Conservation (phyloP, 2,329 filamentous ascomycete species). For the Trichophyton equinum region DNA sequence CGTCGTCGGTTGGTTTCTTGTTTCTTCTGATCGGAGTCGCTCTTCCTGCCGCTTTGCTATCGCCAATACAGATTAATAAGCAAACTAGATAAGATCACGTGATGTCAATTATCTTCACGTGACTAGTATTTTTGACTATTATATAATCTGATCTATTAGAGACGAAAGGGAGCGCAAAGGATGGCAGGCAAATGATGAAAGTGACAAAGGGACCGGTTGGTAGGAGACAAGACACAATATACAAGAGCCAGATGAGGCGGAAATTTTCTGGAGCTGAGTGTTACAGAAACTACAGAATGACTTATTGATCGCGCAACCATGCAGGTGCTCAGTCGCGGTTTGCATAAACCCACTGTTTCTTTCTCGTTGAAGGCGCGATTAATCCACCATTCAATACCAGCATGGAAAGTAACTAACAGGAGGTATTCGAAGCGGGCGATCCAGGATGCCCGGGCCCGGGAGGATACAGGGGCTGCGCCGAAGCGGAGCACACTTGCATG, state of each 20-base stretch:
- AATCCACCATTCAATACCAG: background rate
- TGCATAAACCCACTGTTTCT: background rate
- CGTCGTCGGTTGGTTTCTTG: too few species aligned
- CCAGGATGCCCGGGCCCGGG: background rate
- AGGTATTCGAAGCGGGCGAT: constrained; percentile 1
- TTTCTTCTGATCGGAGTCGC: too few species aligned
- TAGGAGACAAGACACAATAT: background rate
- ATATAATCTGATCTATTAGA: background rate
- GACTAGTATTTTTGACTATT: background rate
- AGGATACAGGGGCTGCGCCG: background rate
- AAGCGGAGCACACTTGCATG: background rate
- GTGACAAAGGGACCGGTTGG: background rate
- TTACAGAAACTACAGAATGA: background rate
- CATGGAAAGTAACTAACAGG: background rate
- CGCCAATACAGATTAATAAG: background rate
- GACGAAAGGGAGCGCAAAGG: background rate
- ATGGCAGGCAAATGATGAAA: background rate
- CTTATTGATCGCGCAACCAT: background rate
- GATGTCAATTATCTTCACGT: background rate
- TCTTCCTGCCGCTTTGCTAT: background rate
- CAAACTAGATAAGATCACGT: background rate
- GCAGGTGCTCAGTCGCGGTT: background rate
- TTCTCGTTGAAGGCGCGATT: background rate
- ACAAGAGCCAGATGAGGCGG: background rate
- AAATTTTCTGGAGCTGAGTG: background rate